Base-by-base conservation (phyloP, 176 grass and related monocot genomes). In the Calamus simplicifolius region DNA sequence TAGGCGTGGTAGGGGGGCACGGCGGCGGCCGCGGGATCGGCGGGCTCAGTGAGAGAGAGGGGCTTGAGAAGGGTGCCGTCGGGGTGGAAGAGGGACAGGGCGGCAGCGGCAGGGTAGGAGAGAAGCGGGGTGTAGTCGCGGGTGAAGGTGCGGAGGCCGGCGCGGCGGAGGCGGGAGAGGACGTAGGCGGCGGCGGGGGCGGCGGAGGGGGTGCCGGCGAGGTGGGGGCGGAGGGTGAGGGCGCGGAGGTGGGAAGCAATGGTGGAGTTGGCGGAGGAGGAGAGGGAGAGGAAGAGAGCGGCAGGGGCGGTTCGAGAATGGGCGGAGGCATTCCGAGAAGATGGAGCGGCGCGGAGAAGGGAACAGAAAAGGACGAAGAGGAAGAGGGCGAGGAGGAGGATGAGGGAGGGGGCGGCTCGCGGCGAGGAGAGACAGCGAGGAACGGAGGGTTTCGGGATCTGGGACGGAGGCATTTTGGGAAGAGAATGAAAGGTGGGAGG, bases 1-100 rank as follows among this genome's bases (percentile, higher is more conserved):
- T 96, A 96, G 18, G 92, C 92, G 67, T 96, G 86, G 77, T 96
- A 96, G 4, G 92, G 83, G 14, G 17, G 68, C 61, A 87, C 67
- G 62, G 81, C 38, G 49, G 64, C 70, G 31, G 55, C 31, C 0
- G 48, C 62, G 17, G 18, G 49, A 67, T 90, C 92, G 10, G 92
- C 86, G 5, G 92, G 87, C 66, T 97, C 92, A 3, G 77, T 52
- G 38, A 82, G 19, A 18, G 80, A 82, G 0, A 97, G 87, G 15
- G 4, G 16, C 16, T 55, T 4, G 0, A 90, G 52, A 27, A 78
- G 78, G 63, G 78, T 51, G 0, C 83, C 57, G 26, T 88, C 68
- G 35, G 78, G 7, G 2, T 53, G 50, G 78, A 85, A 87, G 69
- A 97, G 81, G 28, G 78, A 71, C 58, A 97, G 92, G 27, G 78